These are phyloP conservation scores for Kurtzmaniella natalensis DNA, from an alignment of 1,139 yeast species.

Conservation along the genomic window DNA sequence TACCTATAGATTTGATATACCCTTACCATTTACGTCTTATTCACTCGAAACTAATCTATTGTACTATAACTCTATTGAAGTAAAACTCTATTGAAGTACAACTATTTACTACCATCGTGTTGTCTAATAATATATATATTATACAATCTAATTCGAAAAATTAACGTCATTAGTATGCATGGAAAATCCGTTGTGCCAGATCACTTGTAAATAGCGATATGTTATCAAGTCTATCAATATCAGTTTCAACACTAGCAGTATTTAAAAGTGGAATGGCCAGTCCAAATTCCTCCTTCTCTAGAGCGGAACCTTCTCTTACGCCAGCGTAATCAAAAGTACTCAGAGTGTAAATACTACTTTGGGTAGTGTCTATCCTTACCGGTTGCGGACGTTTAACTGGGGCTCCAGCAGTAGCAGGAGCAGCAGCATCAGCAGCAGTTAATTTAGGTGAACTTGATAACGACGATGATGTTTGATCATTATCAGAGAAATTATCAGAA, in stretches of 20 bases:
- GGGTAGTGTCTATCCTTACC: slow-evolving; percentile 7
- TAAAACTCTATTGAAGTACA: too few relatives aligned
- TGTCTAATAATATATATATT: too few relatives aligned
- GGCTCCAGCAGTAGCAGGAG: too few relatives aligned
- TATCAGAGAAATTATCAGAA: too few relatives aligned
- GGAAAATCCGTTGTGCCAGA: slow-evolving; percentile 17
- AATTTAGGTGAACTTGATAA: slow-evolving; percentile 4
- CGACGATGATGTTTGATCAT: slow-evolving; percentile 1
- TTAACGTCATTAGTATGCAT: slow-evolving; percentile 13
- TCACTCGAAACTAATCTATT: too few relatives aligned
- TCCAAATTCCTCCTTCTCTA: slow-evolving; percentile 19
- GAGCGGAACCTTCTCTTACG: slow-evolving; percentile 13
- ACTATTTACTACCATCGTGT: too few relatives aligned
- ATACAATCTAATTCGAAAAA: too few relatives aligned
- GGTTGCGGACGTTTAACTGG: slow-evolving; percentile 8
- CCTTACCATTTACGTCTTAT: too few relatives aligned
- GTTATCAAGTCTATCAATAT: slow-evolving; percentile 13
- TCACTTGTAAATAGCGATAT: slow-evolving; percentile 15
- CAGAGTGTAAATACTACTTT: slow-evolving; percentile 7
- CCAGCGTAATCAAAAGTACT: slow-evolving; percentile 8
- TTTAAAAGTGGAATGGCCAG: slow-evolving; percentile 31
- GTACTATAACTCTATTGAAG: too few relatives aligned
- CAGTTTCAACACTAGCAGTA: slow-evolving; percentile 19
- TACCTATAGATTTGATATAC: too few relatives aligned
- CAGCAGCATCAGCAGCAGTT: too few relatives aligned